These are phyloP conservation scores for Elongisporangium prolatum DNA, from an alignment of 352 stramenopile genomes.

Conservation along the genomic window DNA sequence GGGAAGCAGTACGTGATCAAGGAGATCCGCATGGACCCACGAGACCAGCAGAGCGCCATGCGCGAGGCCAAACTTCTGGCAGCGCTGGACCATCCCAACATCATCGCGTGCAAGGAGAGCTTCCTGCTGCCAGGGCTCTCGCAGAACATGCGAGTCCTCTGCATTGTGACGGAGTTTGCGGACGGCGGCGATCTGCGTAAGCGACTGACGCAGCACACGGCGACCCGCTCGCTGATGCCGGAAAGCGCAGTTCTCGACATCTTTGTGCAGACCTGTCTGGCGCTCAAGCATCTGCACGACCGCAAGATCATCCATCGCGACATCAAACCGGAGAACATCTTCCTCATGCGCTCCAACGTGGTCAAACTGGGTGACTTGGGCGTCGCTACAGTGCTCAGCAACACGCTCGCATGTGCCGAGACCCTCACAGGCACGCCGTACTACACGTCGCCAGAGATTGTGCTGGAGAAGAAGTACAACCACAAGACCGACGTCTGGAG, in stretches of 20 bases:
- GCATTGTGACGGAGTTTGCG: conserved; percentile 84
- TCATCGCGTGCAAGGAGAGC: conserved; percentile 77
- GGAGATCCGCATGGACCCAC: conserved; percentile 66
- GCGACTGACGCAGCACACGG: conserved; percentile 30
- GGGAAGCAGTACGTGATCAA: conserved; percentile 67
- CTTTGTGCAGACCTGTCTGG: conserved; percentile 69
- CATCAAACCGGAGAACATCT: conserved; percentile 87
- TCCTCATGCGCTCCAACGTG: conserved; percentile 56
- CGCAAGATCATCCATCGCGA: conserved; percentile 86
- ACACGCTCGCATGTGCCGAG: conserved; percentile 67
- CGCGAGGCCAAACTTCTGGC: conserved; percentile 65
- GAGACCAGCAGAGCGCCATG: conserved; percentile 49
- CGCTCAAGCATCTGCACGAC: conserved; percentile 76
- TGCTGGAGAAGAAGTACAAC: conserved; percentile 89
- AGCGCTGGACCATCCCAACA: conserved; percentile 78
- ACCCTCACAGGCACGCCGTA: conserved; percentile 84
- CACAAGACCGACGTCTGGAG: conserved; percentile 94
- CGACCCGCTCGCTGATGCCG: conserved; percentile 10
- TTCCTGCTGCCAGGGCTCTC: conserved; percentile 34
- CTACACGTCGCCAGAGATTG: conserved; percentile 94
- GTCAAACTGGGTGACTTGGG: conserved; percentile 81
- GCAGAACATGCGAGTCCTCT: conserved; percentile 34
- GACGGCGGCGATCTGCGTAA: conserved; percentile 70
- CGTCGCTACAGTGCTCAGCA: conserved; percentile 65
- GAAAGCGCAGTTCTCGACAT: conserved; percentile 48